These are phyloP conservation scores for Periglandula ipomoeae DNA, from an alignment of 2,329 filamentous ascomycete species.

Conservation along the genomic window DNA sequence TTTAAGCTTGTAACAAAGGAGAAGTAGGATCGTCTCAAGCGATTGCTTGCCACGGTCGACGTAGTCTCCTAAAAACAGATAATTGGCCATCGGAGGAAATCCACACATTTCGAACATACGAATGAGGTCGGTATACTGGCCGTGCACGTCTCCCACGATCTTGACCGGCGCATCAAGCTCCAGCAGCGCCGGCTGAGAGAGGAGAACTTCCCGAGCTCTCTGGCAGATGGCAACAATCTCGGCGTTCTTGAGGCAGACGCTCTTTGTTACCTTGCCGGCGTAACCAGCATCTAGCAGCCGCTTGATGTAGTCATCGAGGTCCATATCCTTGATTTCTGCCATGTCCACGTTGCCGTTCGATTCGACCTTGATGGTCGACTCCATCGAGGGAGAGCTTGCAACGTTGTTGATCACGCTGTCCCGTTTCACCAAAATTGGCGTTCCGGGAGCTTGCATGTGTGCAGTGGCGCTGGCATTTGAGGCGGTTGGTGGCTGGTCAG, in stretches of 20 bases:
- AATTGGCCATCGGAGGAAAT: constrained; percentile 86
- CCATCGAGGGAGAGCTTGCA: constrained; percentile 35
- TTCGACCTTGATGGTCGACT: constrained; percentile 32
- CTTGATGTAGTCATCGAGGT: constrained; percentile 95
- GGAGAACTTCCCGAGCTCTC: constrained; percentile 77
- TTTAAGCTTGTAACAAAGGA: constrained; percentile 95
- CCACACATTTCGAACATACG: constrained; percentile 98
- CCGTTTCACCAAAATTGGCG: constrained; percentile 82
- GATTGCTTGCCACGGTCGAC: constrained; percentile 95
- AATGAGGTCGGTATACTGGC: constrained; percentile 92
- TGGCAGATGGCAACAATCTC: constrained; percentile 93
- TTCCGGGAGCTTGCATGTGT: constrained; percentile 61
- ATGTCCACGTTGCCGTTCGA: constrained; percentile 59
- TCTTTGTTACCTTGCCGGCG: constrained; percentile 93
- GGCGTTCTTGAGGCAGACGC: constrained; percentile 93
- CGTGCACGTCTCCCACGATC: constrained; percentile 94
- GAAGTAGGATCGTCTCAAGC: constrained; percentile 82
- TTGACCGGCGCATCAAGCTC: constrained; percentile 94
- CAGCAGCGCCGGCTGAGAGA: constrained; percentile 84
- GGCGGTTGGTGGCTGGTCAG: constrained; percentile 74
- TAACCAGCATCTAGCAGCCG: constrained; percentile 90
- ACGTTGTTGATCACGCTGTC: constrained; percentile 63
- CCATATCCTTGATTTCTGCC: constrained; percentile 82
- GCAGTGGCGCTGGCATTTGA: constrained; percentile 42
- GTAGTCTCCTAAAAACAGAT: constrained; percentile 90